These are phyloP conservation scores for Teratosphaeria gauchensis DNA, from an alignment of 2,329 filamentous ascomycete species.

Conservation along the genomic window DNA sequence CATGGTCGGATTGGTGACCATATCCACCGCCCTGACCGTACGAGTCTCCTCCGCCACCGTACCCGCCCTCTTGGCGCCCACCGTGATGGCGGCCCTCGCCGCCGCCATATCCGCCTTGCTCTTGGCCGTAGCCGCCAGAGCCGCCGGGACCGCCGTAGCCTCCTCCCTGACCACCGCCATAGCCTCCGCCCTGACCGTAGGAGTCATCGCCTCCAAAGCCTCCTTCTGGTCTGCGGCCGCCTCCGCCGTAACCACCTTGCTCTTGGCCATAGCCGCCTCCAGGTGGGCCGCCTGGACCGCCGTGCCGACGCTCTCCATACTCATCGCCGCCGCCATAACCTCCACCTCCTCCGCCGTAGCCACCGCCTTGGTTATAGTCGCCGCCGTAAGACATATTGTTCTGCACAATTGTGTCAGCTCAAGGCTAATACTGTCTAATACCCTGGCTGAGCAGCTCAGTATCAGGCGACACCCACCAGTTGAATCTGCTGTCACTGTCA, in stretches of 20 bases:
- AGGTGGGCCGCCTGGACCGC: constrained; percentile 9
- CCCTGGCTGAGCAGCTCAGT: no score
- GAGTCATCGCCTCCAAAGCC: constrained; percentile 5
- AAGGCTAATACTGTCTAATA: not conserved
- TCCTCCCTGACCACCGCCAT: constrained; percentile 9
- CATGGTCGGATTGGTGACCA: constrained; percentile 23
- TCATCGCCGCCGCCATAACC: constrained; percentile 9
- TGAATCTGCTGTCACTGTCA: not conserved
- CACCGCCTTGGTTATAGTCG: constrained; percentile 12
- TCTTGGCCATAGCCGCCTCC: constrained; percentile 9
- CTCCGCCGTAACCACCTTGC: constrained; percentile 8
- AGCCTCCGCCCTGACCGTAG: constrained; percentile 8
- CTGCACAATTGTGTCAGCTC: not conserved
- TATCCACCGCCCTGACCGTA: constrained; percentile 15
- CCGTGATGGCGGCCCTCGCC: constrained; percentile 9
- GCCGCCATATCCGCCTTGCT: constrained; percentile 9
- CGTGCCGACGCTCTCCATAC: constrained; percentile 2
- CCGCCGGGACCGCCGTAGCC: constrained; percentile 5
- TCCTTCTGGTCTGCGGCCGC: constrained; percentile 9
- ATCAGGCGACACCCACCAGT: no score
- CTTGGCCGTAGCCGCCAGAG: not conserved
- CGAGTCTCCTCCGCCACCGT: constrained; percentile 6
- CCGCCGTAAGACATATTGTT: constrained; percentile 17
- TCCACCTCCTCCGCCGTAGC: constrained; percentile 11
- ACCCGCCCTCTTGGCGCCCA: constrained; percentile 11